phyloP scores from a whole-genome alignment of 2,329 filamentous ascomycete genomes.

The Teratosphaeria destructans region DNA sequence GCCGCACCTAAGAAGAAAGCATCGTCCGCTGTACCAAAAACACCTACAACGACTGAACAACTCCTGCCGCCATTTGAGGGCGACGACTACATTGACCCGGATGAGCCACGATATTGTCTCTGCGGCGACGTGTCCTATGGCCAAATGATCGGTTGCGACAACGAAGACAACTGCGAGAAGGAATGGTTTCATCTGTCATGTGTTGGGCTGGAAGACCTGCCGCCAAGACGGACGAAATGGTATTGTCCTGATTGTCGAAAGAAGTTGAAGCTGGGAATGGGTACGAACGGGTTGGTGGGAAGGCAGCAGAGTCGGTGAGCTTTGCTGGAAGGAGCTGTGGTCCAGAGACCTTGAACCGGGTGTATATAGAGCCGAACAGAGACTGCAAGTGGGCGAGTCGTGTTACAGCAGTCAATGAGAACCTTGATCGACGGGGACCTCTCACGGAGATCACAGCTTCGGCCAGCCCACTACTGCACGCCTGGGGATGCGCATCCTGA shows the following conservation, averaged over 20 bases:
- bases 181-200: conserved; percentile 83
- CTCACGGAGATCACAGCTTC: no score
- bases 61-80: conserved; percentile 1
- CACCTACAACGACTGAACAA: conserved; percentile 4
- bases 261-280: conserved; percentile 27
- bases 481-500: no score
- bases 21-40: conserved; percentile 3
- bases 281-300: conserved; percentile 14
- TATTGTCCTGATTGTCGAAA: conserved; percentile 70
- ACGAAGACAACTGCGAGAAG: conserved; percentile 63
- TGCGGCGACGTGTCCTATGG: conserved; percentile 75
- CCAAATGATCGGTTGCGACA: conserved; percentile 75
- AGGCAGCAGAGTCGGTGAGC: conserved; percentile 3
- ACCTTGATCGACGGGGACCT: no score
- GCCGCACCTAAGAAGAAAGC: conserved; percentile 58
- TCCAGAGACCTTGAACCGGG: no score
- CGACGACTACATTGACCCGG: conserved; percentile 51
- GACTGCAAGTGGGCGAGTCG: no score
- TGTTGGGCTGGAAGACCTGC: conserved; percentile 57
- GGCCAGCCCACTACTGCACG: no score
- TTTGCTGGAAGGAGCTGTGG: not conserved
- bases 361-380: not conserved
- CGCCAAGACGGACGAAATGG: conserved; percentile 67
- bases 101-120: conserved; percentile 66
- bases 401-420: no score